Evolutionary conservation across 148 eudicot species (phyloP).

Genomic region (Rhododendron henanense): DNA sequence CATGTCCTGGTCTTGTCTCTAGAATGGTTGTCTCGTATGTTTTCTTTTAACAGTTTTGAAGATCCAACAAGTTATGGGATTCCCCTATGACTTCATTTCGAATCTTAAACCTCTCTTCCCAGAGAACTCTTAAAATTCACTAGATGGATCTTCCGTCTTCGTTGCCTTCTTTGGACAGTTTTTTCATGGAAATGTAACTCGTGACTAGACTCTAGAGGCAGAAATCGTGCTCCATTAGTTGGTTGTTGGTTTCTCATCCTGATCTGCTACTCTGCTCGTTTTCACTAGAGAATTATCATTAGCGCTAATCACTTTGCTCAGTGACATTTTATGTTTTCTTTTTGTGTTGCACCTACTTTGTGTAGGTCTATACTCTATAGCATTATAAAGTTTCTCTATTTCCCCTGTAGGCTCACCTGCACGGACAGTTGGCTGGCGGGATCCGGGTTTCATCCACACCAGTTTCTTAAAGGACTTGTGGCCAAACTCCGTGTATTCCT

Average conservation of each 20-base stretch:
- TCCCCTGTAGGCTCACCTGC: constrained; percentile 73
- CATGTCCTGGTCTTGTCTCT: neutral
- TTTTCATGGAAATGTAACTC: neutral
- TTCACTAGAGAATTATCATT: neutral
- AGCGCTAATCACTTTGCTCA: neutral
- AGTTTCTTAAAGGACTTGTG: constrained; percentile 87
- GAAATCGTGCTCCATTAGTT: neutral
- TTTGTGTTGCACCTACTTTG: neutral
- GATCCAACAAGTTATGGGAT: neutral
- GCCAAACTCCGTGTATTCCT: constrained; percentile 56
- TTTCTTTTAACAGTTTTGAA: neutral
- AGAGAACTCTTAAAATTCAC: neutral
- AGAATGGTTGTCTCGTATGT: neutral
- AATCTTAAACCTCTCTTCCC: neutral
- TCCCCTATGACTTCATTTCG: neutral
- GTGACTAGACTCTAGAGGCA: neutral
- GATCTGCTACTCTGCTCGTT: neutral
- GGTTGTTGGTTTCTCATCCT: neutral
- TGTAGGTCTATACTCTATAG: neutral
- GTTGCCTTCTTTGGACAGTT: neutral
- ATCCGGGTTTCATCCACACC: constrained; percentile 91
- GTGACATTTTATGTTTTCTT: neutral
- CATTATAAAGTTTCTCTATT: constrained; percentile 8
- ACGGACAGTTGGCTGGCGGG: constrained; percentile 95
- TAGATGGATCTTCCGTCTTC: neutral